phyloP scores from a whole-genome alignment of 139 green algal species.

The Chara braunii region DNA sequence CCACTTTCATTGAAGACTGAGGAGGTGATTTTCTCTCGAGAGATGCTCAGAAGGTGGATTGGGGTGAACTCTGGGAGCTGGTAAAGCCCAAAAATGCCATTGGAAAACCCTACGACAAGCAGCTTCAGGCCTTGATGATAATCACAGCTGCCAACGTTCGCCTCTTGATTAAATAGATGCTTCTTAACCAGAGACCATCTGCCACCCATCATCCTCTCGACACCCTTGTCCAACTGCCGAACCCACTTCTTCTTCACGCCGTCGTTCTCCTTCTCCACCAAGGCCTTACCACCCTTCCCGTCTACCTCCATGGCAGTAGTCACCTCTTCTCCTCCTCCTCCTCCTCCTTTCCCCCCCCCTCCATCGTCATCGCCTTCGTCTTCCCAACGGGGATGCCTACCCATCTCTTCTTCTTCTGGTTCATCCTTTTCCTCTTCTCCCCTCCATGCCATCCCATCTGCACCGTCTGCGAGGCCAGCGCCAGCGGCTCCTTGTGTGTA shows the following conservation, averaged over 20 bases:
- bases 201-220: constrained; percentile 45
- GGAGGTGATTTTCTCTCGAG: constrained; percentile 56
- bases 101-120: constrained; percentile 66
- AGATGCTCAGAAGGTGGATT: constrained; percentile 56
- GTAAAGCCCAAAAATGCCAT: constrained; percentile 81
- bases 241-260: not conserved
- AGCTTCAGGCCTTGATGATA: constrained; percentile 54
- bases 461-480: not conserved
- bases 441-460: too few species aligned
- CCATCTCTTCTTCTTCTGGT: too few species aligned
- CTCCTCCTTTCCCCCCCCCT: too few species aligned
- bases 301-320: constrained; percentile 12
- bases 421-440: not conserved
- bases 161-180: constrained; percentile 67
- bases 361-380: constrained; percentile 1
- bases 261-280: not conserved
- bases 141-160: constrained; percentile 50
- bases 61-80: constrained; percentile 72
- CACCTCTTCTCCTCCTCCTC: not conserved
- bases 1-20: constrained; percentile 70
- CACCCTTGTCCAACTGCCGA: not conserved
- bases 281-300: too few species aligned
- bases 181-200: constrained; percentile 67
- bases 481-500: not conserved
- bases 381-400: too few species aligned